Base-by-base conservation (phyloP, 2,329 filamentous ascomycete genomes). In the Fusarium sp. region DNA sequence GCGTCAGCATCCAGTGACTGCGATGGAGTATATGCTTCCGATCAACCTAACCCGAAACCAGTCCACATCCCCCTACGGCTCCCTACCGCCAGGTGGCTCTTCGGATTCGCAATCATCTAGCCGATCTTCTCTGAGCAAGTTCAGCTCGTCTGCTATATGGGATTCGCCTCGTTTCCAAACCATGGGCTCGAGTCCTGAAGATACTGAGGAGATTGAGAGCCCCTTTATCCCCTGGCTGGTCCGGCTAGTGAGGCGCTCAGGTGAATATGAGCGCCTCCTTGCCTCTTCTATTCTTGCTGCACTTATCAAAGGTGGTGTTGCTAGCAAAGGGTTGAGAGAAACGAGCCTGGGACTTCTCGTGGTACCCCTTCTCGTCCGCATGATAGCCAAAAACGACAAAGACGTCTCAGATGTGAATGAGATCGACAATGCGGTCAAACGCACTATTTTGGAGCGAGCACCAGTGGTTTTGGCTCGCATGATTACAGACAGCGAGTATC, bases 401-500 rank as follows among this genome's bases (percentile, higher is more conserved):
- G 87, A 90, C 49, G 79, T 80, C 20, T 75, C 81, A 17, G 81
- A 84, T 31, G 76, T 75, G 38, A 79, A 81, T 47, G 76, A 79
- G 22, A 78, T 81, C 41, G 80, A 85, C 39, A 81, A 83, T 56
- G 76, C 80, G 44, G 70, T 61, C 18, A 78, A 79, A 52, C 76
- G 77, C 22, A 74, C 70, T 13, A 85, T 94, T 17, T 85, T 90
- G 61, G 93, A 95, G 79, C 89, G 89, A 69, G 90, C 93, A 4
- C 93, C 95, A 12, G 87, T 89, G 3, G 88, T 97, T 15, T 85
- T 98, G 60, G 93, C 94, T 20, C 90, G 91, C 49, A 85, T 98
- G 42, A 90, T 97, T 22, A 90, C 90, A 31, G 93, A 96, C 76
- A 94, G 91, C 79, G 90, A 92, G 67, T 87, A 89, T 65, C 86